Evolutionary conservation across 805 yeast species (phyloP), one percentile per base, ranked within the genome.

Genomic region (Pichia cabralensis): DNA sequence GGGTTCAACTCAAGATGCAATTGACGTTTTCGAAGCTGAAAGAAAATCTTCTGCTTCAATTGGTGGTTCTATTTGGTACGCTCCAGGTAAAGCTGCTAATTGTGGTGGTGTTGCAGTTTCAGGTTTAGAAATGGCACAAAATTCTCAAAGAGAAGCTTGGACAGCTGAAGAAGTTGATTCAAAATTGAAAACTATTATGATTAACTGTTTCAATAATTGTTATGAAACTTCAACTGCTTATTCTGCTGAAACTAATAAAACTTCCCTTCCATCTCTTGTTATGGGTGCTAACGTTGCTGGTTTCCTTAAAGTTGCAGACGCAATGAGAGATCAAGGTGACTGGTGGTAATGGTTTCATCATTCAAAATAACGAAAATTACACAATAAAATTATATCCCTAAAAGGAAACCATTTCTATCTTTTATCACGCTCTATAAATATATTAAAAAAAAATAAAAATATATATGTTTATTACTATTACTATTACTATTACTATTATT

Each of bases 261-360:
- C 69, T 51, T 66, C 80, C 40, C 69, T 88, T 55, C 98, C 98
- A 54, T 89, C 97, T 31, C 74, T 89, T 56, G 95, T 89, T 51
- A 84, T 84, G 74, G 98, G 98, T 71, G 97, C 97, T 55, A 89
- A 89, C 80, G 80, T 89, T 69, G 96, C 97, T 48, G 96, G 96
- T 65, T 89, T 89, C 78, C 76, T 88, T 61, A 89, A 89, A 76
- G 98, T 89, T 55, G 96, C 95, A 50, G 92, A 83, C 52, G 97
- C 96, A 53, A 89, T 89, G 98, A 80, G 81, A 59, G 94, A 73
- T 72, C 95, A 84, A 64, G 98, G 97, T 69, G 96, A 89, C 42
- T 55, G 60, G 60, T 55, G 60, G 60, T 55, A 47, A 52, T n/a
- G n/a, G n/a, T n/a, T n/a, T n/a, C n/a, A n/a, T n/a, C n/a, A n/a